Evolutionary conservation across 441 rosid genomes (phyloP).

Genomic region (Lepidium campestre): DNA sequence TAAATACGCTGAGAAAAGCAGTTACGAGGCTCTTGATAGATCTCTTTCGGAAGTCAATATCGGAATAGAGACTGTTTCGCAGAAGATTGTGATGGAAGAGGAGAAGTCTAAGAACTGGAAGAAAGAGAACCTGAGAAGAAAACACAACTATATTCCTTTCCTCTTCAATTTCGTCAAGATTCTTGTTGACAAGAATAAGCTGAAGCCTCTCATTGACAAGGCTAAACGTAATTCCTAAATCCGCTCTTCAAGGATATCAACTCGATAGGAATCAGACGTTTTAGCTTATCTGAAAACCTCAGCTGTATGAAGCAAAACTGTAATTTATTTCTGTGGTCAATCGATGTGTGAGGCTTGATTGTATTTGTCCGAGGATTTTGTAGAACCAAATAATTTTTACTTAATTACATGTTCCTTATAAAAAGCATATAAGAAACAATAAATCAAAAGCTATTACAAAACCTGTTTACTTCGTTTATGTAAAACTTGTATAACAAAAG

Average conservation of each 20-base stretch:
- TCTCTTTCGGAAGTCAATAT: constrained; percentile 27
- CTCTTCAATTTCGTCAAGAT: constrained; percentile 36
- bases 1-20: constrained; percentile 34
- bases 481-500: constrained; percentile 18
- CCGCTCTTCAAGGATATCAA: neutral
- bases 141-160: constrained; percentile 31
- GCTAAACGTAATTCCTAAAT: constrained; percentile 14
- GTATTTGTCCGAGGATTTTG: constrained; percentile 14
- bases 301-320: neutral
- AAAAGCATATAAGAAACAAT: constrained; percentile 17
- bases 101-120: constrained; percentile 33
- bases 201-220: constrained; percentile 30
- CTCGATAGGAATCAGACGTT: neutral
- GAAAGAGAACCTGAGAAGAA: constrained; percentile 30
- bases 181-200: constrained; percentile 31
- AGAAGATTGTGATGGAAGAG: constrained; percentile 33
- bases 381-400: constrained; percentile 18
- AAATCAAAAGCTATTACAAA: constrained; percentile 26
- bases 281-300: neutral
- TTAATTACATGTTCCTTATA: constrained; percentile 28
- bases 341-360: neutral
- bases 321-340: neutral
- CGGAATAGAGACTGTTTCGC: constrained; percentile 29
- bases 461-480: constrained; percentile 18
- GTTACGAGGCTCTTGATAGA: constrained; percentile 28